phyloP scores from a whole-genome alignment of 768 basidiomycete genomes.

The Boletus rubescentipes region DNA sequence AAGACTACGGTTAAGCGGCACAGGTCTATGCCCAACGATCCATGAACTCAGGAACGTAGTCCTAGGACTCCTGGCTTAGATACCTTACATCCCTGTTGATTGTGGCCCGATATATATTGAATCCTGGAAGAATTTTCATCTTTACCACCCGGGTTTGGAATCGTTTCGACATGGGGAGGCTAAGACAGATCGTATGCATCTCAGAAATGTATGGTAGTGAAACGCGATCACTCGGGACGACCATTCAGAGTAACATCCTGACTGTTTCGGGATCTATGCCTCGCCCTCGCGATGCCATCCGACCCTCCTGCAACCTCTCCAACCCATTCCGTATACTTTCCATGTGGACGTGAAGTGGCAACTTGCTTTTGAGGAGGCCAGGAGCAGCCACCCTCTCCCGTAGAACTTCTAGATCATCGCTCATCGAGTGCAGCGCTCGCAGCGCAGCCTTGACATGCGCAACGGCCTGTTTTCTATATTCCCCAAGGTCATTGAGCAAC shows the following conservation, averaged over 20 bases:
- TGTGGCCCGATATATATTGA: too few relatives aligned
- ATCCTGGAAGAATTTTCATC: too few relatives aligned
- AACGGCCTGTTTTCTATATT: slow-evolving; percentile 59
- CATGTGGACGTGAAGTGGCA: slow-evolving; percentile 75
- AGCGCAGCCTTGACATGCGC: slow-evolving; percentile 67
- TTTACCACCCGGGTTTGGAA: too few relatives aligned
- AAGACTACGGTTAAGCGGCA: too few relatives aligned
- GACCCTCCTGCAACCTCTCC: slow-evolving; percentile 53
- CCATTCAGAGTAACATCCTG: slow-evolving; percentile 20
- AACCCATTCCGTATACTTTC: slow-evolving; percentile 66
- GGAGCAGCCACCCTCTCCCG: slow-evolving; percentile 71
- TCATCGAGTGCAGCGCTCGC: slow-evolving; percentile 60
- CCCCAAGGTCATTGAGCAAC: slow-evolving; percentile 53
- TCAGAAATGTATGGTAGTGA: too few relatives aligned
- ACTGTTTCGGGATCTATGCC: slow-evolving; percentile 41
- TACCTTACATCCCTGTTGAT: too few relatives aligned
- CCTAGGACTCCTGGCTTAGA: too few relatives aligned
- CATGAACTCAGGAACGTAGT: too few relatives aligned
- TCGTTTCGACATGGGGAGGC: too few relatives aligned
- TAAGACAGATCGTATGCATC: too few relatives aligned
- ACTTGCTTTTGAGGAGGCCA: slow-evolving; percentile 53
- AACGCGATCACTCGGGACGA: slow-evolving; percentile 3
- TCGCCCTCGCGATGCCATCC: slow-evolving; percentile 50
- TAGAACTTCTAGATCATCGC: slow-evolving; percentile 74
- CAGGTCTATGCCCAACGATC: too few relatives aligned